Evolutionary conservation across 805 yeast species (phyloP), one percentile per base, ranked within the genome.

Genomic region (Kazachstania viticola): DNA sequence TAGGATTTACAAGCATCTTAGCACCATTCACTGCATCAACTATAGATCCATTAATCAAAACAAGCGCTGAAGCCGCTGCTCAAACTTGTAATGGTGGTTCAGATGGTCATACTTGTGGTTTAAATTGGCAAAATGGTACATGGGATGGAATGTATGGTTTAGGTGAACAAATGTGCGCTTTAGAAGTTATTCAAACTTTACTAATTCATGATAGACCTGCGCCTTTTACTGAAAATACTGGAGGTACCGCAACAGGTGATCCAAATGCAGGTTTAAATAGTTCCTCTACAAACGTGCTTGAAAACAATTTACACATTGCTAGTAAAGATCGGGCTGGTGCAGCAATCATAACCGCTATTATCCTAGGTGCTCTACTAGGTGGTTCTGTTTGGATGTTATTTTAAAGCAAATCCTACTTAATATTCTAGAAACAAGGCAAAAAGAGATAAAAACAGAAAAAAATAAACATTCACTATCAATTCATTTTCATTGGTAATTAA

Each of bases 241-340:
- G 79, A 41, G 79, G 79, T 29, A 45, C 71, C 3, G 71, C 78
- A 1, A 51, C 48, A 0, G 79, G 82, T 39, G 62, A 73, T 39
- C 67, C 71, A 4, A 57, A 65, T 27, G 73, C 70, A 7, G 79
- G 76, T 30, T 51, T 67, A 6, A 49, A 57, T 38, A 19, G 9
- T 19, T 19, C 54, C 1, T 58, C 65, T 13, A 41, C 60, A 5
- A 53, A 60, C 21, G 66, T 67, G 37, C 26, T 45, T 37, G 44
- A 43, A 42, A 46, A 46, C 31, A 37, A 46, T 25, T 53, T 77
- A 29, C 58, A 53, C 1, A 72, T 85, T 27, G 61, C 73, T 1
- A 54, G 62, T 0, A 73, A 71, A 37, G 95, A 83, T 49, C 71
- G 67, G 45, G 95, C 84, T 2, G 97, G 97, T 30, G 95, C 96